phyloP scores from a whole-genome alignment of 2,329 filamentous ascomycete genomes.

The Venturia oleaginea region DNA sequence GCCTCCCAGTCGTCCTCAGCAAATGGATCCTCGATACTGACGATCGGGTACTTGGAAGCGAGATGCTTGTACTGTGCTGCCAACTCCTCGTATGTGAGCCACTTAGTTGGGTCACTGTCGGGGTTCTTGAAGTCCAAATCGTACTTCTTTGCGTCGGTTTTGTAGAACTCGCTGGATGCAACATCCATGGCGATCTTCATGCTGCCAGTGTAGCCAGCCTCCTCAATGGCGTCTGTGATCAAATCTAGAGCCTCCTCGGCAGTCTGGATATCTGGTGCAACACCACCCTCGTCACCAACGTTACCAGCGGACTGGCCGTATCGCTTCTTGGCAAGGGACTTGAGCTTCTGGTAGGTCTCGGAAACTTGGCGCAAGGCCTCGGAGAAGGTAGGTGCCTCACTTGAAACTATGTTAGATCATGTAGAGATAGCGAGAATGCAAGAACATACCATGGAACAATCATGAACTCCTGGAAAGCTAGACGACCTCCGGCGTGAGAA shows the following conservation, averaged over 20 bases:
- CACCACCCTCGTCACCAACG: constrained; percentile 98
- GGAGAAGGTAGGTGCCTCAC: constrained; percentile 77
- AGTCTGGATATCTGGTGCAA: constrained; percentile 97
- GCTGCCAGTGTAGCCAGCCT: constrained; percentile 90
- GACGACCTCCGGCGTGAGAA: constrained; percentile 92
- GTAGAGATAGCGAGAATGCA: background rate
- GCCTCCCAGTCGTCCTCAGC: constrained; percentile 99
- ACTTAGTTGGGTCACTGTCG: constrained; percentile 89
- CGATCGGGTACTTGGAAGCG: constrained; percentile 92
- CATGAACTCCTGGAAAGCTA: constrained; percentile 52
- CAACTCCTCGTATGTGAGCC: constrained; percentile 97
- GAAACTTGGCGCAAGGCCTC: constrained; percentile 94
- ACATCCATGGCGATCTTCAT: constrained; percentile 99
- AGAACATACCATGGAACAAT: constrained; percentile 39
- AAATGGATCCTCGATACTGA: constrained; percentile 98
- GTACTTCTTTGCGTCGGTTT: constrained; percentile 93
- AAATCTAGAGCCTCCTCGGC: constrained; percentile 94
- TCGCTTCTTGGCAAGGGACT: constrained; percentile 96
- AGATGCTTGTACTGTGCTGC: constrained; percentile 84
- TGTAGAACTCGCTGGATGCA: constrained; percentile 99
- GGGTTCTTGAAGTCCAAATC: constrained; percentile 99
- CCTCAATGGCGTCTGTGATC: constrained; percentile 87
- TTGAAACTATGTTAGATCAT: constrained; percentile 28
- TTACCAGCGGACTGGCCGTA: constrained; percentile 98
- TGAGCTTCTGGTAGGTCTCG: constrained; percentile 98